Evolutionary conservation across 495 filamentous ascomycete species (phyloP), one percentile per base, ranked within the genome.

Genomic region (Aspergillus haitiensis): DNA sequence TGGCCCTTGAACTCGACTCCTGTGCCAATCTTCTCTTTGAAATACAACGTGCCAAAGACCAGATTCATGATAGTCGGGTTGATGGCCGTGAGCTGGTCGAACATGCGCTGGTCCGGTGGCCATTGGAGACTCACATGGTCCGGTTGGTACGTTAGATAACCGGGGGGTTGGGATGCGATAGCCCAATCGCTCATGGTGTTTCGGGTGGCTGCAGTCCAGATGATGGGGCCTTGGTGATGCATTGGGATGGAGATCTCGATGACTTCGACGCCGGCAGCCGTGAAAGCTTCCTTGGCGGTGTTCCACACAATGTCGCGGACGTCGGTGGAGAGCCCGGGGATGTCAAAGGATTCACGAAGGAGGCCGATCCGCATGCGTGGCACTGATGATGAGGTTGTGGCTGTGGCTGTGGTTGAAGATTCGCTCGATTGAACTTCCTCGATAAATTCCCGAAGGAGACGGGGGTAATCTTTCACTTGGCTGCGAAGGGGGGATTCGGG

Each of bases 181-280:
- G 50, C 67, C 62, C 39, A 70, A 35, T 67, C 69, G 47, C 64
- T 72, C 71, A 69, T 75, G 49, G 54, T 66, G 59, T 56, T 70
- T 7, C 67, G 73, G 15, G 69, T 77, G 33, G 67, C 66, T 27
- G 68, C 75, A 1, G 76, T 81, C 81, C 80, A 86, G 56, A 84
- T 76, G 15, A 63, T 54, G 6, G 72, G 70, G 0, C 71, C 78
- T 35, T 77, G 62, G 5, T 55, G 62, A 56, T 85, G 82, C 39
- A 78, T 64, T 1, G 82, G 82, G n/a, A 86, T 72, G 7, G 73
- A 79, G 16, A 84, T 69, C 9, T 82, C 72, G 6, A 67, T 61
- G 2, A 85, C 76, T 18, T 66, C 71, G 0, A 82, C 81, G 7
- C 82, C 82, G 0, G 81, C 71, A 6, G 75, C 72, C 1, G 56